Evolutionary conservation across 2,329 filamentous ascomycete species (phyloP).

Genomic region (Exophiala calicioides): DNA sequence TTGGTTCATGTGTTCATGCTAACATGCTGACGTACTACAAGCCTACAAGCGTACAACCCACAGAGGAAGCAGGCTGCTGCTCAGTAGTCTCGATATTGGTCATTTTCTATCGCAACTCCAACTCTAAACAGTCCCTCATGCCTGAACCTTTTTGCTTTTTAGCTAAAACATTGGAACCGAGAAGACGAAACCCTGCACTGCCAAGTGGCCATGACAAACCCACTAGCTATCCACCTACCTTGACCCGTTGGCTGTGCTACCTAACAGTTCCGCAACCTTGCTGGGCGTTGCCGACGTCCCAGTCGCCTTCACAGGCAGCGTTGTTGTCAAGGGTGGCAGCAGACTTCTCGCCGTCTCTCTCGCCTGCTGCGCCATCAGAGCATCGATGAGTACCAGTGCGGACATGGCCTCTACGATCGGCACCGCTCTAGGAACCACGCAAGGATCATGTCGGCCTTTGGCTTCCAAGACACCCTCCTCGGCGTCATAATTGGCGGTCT

Average conservation of each 20-base stretch:
- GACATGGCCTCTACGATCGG: conserved; percentile 79
- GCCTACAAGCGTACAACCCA: too few species aligned
- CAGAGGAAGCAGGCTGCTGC: too few species aligned
- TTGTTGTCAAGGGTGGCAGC: conserved; percentile 24
- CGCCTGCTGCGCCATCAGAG: conserved; percentile 77
- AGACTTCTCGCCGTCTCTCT: conserved; percentile 48
- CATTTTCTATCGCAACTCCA: too few species aligned
- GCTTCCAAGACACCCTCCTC: conserved; percentile 77
- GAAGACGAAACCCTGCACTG: too few species aligned
- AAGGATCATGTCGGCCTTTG: conserved; percentile 93
- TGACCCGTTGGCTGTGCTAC: conserved; percentile 11
- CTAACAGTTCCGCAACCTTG: conserved; percentile 20
- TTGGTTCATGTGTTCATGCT: too few species aligned
- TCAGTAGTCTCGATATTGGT: too few species aligned
- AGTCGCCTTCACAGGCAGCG: conserved; percentile 24
- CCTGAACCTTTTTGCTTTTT: too few species aligned
- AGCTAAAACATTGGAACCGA: background rate
- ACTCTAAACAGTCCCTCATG: too few species aligned
- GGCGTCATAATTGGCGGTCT: conserved; percentile 77
- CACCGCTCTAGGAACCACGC: conserved; percentile 84
- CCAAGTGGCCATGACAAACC: too few species aligned
- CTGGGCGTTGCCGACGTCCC: conserved; percentile 24
- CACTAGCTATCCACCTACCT: too few species aligned
- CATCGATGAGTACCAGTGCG: conserved; percentile 81
- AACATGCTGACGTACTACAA: too few species aligned